Base-by-base conservation (phyloP, 192 early-diverging fungal genomes). In the Coemansia reversa region DNA sequence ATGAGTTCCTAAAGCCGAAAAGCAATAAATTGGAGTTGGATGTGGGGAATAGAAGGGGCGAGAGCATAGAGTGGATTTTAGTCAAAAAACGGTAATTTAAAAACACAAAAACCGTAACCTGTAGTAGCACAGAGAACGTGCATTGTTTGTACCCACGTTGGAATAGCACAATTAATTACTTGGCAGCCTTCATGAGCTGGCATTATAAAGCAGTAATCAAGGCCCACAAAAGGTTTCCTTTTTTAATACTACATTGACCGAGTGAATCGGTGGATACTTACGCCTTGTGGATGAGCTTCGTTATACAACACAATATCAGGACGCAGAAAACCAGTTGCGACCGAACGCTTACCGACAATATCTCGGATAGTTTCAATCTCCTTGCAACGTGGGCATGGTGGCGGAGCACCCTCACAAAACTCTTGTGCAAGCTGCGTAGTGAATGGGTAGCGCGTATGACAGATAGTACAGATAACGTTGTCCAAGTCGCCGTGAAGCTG, bases 241-340 rank as follows among this genome's bases (percentile, higher is more conserved):
- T 39, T 39, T 39, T 39, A 39, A 39, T 39, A 39, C 29, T 48
- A 55, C 35, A 24, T 14, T 7, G 50, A 30, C 27, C 22, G 45
- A 60, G 39, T 55, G 23, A 30, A 1, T 12, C 18, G 4, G 23
- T 1, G 3, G 9, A 42, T 33, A 64, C 70, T 73, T 79, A 79
- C 76, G 22, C 75, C 67, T 62, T 73, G 69, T 0, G 79, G 79
- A 47, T 82, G 79, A 0, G 55, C 30, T 47, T 98, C 97, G 66
- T 96, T 95, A 84, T 98, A 98, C 6, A 98, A 79, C 4, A 98
- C 92, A 77, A 98, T 92, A 67, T 92, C 90, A 16, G 97, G 97
- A 62, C 95, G 82, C 24, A 98, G 63, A 6, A 87, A 86, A 6
- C 97, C 97, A 8, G 88, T 77, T 7, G 88, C 79, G 0, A 91